phyloP scores from a whole-genome alignment of 73 alveolate genomes.

The Paramecium tetraurelia region DNA sequence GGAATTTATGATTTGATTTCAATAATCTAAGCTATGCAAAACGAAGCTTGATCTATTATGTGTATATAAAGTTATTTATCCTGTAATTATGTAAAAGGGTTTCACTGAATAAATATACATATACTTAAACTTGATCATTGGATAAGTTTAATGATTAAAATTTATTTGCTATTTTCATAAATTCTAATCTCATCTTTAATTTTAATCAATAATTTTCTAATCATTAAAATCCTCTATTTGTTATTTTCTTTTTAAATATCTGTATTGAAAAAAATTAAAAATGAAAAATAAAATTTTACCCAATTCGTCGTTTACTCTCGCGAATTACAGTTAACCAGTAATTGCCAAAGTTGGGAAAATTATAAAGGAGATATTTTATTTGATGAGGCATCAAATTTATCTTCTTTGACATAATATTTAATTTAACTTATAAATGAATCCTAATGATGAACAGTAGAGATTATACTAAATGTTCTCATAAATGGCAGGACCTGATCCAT shows the following conservation, averaged over 20 bases:
- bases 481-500: slow-evolving; percentile 32
- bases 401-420: background rate
- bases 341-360: background rate
- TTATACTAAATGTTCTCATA: background rate
- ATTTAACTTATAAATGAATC: slow-evolving; percentile 18
- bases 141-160: background rate
- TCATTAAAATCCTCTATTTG: background rate
- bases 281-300: background rate
- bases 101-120: no score
- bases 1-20: no score
- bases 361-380: background rate
- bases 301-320: background rate
- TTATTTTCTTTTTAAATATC: background rate
- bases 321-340: background rate
- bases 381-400: background rate
- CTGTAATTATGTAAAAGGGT: no score
- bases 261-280: background rate
- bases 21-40: no score
- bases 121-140: no score
- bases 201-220: background rate
- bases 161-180: background rate
- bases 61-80: no score
- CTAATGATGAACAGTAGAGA: slow-evolving; percentile 40
- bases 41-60: no score
- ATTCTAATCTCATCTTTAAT: no score